These are phyloP conservation scores for Claviceps sp. DNA, from an alignment of 2,329 filamentous ascomycete species.

Conservation along the genomic window DNA sequence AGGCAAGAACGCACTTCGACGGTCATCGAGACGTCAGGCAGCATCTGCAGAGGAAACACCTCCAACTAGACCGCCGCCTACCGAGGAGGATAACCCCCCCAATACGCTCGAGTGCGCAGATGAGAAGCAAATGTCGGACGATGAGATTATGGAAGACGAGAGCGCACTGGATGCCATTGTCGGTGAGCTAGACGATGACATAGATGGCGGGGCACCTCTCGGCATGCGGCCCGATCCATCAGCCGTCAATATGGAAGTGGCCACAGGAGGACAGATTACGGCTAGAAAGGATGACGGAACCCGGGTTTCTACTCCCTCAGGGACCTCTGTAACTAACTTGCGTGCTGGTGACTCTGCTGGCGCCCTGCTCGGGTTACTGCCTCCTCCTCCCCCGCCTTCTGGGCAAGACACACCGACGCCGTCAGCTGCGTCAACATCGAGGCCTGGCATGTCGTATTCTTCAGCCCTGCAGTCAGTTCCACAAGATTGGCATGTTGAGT, in stretches of 20 bases:
- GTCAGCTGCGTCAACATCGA: slow-evolving; percentile 42
- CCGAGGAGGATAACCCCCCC: slow-evolving; percentile 47
- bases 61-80: slow-evolving; percentile 36
- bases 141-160: slow-evolving; percentile 47
- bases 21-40: slow-evolving; percentile 48
- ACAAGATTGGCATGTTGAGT: slow-evolving; percentile 96
- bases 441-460: slow-evolving; percentile 59
- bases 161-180: slow-evolving; percentile 72
- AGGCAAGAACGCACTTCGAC: slow-evolving; percentile 46
- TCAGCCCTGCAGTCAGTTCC: slow-evolving; percentile 68
- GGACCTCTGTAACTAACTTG: slow-evolving; percentile 14
- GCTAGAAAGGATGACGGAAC: slow-evolving; percentile 88
- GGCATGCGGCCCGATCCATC: slow-evolving; percentile 49
- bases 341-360: slow-evolving; percentile 25
- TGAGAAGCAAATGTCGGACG: slow-evolving; percentile 68
- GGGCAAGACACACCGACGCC: slow-evolving; percentile 33
- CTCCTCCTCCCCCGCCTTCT: slow-evolving; percentile 9
- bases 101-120: slow-evolving; percentile 83
- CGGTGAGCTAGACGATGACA: slow-evolving; percentile 78
- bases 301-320: slow-evolving; percentile 64
- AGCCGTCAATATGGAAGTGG: slow-evolving; percentile 85
- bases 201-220: slow-evolving; percentile 56
- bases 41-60: slow-evolving; percentile 38
- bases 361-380: slow-evolving; percentile 7
- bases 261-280: slow-evolving; percentile 73